Base-by-base conservation (phyloP, 2,329 filamentous ascomycete species). In the Trichoderma oligosporum region DNA sequence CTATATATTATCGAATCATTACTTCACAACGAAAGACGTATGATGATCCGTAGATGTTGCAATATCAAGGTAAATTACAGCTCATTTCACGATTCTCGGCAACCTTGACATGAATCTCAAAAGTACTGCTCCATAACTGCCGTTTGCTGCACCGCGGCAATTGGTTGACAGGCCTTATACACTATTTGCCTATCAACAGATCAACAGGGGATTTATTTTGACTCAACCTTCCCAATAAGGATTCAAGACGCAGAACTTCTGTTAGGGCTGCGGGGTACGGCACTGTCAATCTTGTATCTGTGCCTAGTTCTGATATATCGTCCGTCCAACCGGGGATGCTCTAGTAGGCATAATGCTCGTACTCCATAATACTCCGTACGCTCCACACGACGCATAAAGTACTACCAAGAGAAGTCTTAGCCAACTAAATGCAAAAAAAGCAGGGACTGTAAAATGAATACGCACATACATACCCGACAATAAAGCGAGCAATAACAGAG, bases 301-400 rank as follows among this genome's bases (percentile, higher is more conserved):
- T 51, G 47, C 47, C 33, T 20, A 51, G 47, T 51, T 51, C 35
- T 51, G 35, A 51, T 38, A 20, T 20, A 24, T 35, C 44, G 35
- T 20, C 49, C 29, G n/a, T n/a, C n/a, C n/a, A n/a, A n/a, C n/a
- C n/a, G n/a, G n/a, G n/a, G n/a, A n/a, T n/a, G n/a, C n/a, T n/a
- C n/a, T n/a, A n/a, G n/a, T n/a, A n/a, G 12, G 27, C 51, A 9
- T n/a, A 45, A 36, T 31, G 18, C 22, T 27, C 2, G 20, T 24
- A n/a, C 14, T n/a, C n/a, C n/a, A n/a, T n/a, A n/a, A n/a, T 31
- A 11, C 27, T 31, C 27, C 27, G 27, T 31, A n/a, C n/a, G n/a
- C n/a, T n/a, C n/a, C n/a, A n/a, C n/a, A n/a, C n/a, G n/a, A n/a
- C n/a, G n/a, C n/a, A n/a, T n/a, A n/a, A n/a, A n/a, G n/a, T n/a